A percentile compares a stretch with the other conserved stretches of the same genome.
Conservation (phyloP, 306 rosid genomes). For the Medicago truncatula region MtrunA17r5.0-ANR NC_053043.1:1726501-1727000, state of each 20-base stretch:
- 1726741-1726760: neutral
- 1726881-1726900: neutral
- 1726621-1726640: neutral
- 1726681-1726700: neutral
- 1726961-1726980: slow-evolving; percentile 29
- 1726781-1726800: neutral
- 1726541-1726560: neutral
- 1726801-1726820: neutral
- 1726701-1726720: neutral
- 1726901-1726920: neutral
- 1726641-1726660: slow-evolving; percentile 10
- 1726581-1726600: neutral
- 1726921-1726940: slow-evolving; percentile 9
- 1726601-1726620: neutral
- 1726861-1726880: neutral
- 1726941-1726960: neutral
- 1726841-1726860: slow-evolving; percentile 23
- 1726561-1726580: neutral
- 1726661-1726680: neutral
- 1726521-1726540: slow-evolving; percentile 6
- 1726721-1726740: neutral
- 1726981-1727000: slow-evolving; percentile 2
- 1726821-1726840: slow-evolving; percentile 10
- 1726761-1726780: slow-evolving; percentile 5
- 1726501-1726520: neutral